Conservation (phyloP, 257 asterid genomes). For the Solanum pimpinellifolium region DNA sequence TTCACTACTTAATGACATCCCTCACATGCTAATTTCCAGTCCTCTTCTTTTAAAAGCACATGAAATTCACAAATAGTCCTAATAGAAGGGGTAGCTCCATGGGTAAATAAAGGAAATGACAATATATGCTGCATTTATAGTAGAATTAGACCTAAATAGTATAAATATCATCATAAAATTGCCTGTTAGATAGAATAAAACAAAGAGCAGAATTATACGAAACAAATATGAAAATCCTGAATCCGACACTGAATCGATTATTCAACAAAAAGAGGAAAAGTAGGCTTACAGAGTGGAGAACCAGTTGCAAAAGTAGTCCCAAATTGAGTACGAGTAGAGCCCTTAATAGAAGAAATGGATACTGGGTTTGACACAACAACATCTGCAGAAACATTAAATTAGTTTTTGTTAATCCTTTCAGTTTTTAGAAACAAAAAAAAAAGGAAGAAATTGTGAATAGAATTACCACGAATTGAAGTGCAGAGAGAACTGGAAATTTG, state of each 20-base stretch:
- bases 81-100: neutral
- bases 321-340: neutral
- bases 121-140: neutral
- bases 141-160: neutral
- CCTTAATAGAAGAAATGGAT: conserved; percentile 2
- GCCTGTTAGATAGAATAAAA: no score
- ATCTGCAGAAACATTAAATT: conserved; percentile 6
- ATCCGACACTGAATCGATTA: neutral
- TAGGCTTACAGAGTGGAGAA: conserved; percentile 24
- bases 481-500: conserved; percentile 24
- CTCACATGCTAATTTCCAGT: neutral
- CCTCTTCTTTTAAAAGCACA: neutral
- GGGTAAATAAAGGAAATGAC: neutral
- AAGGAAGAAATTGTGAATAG: neutral
- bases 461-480: conserved; percentile 23
- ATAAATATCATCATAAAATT: neutral
- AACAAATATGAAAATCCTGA: no score
- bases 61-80: neutral
- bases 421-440: neutral
- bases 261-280: neutral
- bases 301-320: conserved; percentile 24
- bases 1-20: neutral
- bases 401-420: neutral
- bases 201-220: neutral
- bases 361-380: conserved; percentile 3